phyloP scores from a whole-genome alignment of 352 stramenopile genomes.

The Discostella stelligera region DNA sequence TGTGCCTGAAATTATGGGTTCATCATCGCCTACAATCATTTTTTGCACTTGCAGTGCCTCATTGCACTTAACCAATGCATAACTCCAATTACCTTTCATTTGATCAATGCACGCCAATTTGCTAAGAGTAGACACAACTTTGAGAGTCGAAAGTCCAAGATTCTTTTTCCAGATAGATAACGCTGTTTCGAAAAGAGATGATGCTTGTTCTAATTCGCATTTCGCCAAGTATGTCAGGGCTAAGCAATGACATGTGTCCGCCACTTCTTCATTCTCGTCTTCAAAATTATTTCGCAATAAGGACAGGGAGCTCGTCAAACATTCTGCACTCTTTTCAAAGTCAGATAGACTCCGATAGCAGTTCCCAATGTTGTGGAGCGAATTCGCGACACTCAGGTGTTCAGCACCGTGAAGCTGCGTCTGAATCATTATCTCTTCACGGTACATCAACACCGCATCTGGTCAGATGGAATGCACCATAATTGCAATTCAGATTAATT shows the following conservation, averaged over 20 bases:
- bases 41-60: slow-evolving; percentile 63
- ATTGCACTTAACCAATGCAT: slow-evolving; percentile 59
- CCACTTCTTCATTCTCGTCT: slow-evolving; percentile 60
- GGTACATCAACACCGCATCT: slow-evolving; percentile 63
- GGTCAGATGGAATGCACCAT: slow-evolving; percentile 3
- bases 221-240: slow-evolving; percentile 47
- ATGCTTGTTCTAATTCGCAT: slow-evolving; percentile 55
- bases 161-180: slow-evolving; percentile 57
- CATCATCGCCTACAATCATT: slow-evolving; percentile 52
- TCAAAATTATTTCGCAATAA: slow-evolving; percentile 46
- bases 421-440: slow-evolving; percentile 70
- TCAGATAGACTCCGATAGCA: slow-evolving; percentile 57
- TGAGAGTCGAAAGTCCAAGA: slow-evolving; percentile 48
- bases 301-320: slow-evolving; percentile 49
- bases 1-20: slow-evolving; percentile 50
- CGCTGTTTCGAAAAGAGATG: slow-evolving; percentile 54
- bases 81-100: slow-evolving; percentile 57
- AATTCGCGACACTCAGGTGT: slow-evolving; percentile 65
- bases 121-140: slow-evolving; percentile 54
- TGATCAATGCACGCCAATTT: slow-evolving; percentile 47
- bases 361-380: slow-evolving; percentile 70
- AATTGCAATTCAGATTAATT: slow-evolving; percentile 4
- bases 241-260: slow-evolving; percentile 59
- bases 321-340: slow-evolving; percentile 60
- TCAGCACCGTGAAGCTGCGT: slow-evolving; percentile 57